Percentiles rank a stretch among this genome's conserved stretches.
These are phyloP conservation scores for Kwoniella sp. DNA, from an alignment of 768 basidiomycete species.

Conservation along the genomic window DNA sequence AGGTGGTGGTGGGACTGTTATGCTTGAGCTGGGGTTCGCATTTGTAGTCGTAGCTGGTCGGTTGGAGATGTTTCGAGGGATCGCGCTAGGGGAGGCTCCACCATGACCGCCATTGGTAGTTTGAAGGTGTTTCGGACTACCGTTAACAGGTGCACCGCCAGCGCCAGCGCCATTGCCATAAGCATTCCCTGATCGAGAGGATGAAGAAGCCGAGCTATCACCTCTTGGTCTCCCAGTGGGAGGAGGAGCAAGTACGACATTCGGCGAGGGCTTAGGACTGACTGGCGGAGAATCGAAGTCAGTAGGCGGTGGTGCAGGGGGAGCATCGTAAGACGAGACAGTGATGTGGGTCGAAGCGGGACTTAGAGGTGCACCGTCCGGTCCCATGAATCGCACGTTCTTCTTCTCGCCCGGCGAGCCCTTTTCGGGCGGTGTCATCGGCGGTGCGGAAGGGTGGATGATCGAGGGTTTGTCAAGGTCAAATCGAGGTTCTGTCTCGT, in stretches of 20 bases:
- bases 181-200: slow-evolving; percentile 9
- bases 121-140: background rate
- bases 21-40: slow-evolving; percentile 30
- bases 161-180: background rate
- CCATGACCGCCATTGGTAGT: background rate
- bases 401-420: slow-evolving; percentile 42
- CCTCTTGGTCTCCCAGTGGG: slow-evolving; percentile 22
- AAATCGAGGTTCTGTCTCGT: slow-evolving; percentile 34
- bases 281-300: slow-evolving; percentile 31
- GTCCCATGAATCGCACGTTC: slow-evolving; percentile 54
- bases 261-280: slow-evolving; percentile 19
- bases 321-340: slow-evolving; percentile 47
- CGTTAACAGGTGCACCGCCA: slow-evolving; percentile 1
- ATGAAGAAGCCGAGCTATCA: slow-evolving; percentile 21
- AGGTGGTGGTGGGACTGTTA: slow-evolving; percentile 34
- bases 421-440: slow-evolving; percentile 15
- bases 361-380: slow-evolving; percentile 53
- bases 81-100: slow-evolving; percentile 1
- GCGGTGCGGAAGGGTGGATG: slow-evolving; percentile 26
- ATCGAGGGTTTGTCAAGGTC: slow-evolving; percentile 25
- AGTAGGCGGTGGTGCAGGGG: slow-evolving; percentile 48
- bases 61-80: background rate
- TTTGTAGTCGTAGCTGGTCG: slow-evolving; percentile 14
- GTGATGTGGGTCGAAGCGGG: slow-evolving; percentile 48
- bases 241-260: slow-evolving; percentile 9